Evolutionary conservation across 2,329 filamentous ascomycete species (phyloP).

Genomic region (Fusarium staphyleae): DNA sequence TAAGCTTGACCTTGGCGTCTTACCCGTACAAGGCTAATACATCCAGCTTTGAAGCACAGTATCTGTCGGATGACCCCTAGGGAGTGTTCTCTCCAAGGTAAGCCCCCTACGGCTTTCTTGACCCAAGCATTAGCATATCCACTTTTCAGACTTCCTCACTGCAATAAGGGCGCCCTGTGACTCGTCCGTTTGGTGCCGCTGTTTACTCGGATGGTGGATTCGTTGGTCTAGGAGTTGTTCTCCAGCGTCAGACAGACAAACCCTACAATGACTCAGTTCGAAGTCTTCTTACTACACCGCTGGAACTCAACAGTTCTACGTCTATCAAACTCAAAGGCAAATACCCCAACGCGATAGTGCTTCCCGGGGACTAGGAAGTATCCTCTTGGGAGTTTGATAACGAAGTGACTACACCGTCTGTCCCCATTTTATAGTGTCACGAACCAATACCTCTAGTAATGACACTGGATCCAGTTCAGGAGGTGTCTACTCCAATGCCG

Average conservation of each 20-base stretch:
- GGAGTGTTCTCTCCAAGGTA: not conserved
- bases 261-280: not conserved
- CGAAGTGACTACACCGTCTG: slow-evolving; percentile 2
- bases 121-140: not conserved
- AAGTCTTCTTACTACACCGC: not conserved
- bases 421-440: no score
- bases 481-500: slow-evolving; percentile 1
- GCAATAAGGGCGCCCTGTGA: slow-evolving; percentile 10
- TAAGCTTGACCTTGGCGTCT: not conserved
- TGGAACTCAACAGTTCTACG: not conserved
- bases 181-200: slow-evolving; percentile 3
- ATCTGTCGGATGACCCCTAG: not conserved
- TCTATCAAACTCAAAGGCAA: not conserved
- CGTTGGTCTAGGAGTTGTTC: slow-evolving; percentile 3
- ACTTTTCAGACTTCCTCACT: slow-evolving; percentile 11
- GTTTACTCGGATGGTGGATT: slow-evolving; percentile 26
- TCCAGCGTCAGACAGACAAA: slow-evolving; percentile 4
- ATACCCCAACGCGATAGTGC: not conserved
- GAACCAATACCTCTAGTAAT: not conserved
- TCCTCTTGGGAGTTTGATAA: slow-evolving; percentile 2
- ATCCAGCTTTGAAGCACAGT: not conserved
- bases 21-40: not conserved
- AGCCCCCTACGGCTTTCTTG: not conserved
- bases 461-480: not conserved
- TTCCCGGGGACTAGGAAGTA: not conserved